These are phyloP conservation scores for Pseudonectria foliicola DNA, from an alignment of 2,329 filamentous ascomycete genomes.

Conservation along the genomic window DNA sequence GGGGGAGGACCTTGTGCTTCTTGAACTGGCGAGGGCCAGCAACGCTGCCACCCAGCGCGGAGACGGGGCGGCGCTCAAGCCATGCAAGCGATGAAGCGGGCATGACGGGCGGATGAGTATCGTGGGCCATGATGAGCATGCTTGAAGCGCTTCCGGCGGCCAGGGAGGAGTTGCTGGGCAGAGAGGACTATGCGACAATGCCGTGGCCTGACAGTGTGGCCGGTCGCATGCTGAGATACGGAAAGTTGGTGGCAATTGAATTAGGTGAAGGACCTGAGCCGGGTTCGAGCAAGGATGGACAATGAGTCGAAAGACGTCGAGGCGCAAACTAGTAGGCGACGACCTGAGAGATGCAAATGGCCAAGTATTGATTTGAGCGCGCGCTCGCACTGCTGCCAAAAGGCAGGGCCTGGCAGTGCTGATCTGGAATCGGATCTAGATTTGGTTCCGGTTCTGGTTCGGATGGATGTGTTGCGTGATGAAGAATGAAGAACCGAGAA, in stretches of 20 bases:
- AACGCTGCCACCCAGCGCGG: conserved; percentile 20
- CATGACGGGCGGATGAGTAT: conserved; percentile 26
- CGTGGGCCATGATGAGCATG: conserved; percentile 23
- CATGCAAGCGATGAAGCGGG: conserved; percentile 23
- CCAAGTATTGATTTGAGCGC: too few species aligned
- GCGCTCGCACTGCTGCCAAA: too few species aligned
- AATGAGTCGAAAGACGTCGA: conserved; percentile 14
- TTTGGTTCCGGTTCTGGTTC: too few species aligned
- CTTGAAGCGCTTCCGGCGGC: conserved; percentile 8
- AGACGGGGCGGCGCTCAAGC: too few species aligned
- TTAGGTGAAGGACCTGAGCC: conserved; percentile 7
- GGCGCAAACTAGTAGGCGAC: conserved; percentile 1
- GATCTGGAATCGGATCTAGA: too few species aligned
- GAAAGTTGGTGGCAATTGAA: conserved; percentile 9
- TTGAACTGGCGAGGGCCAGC: conserved; percentile 35
- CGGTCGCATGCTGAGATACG: conserved; percentile 20
- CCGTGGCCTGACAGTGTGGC: conserved; percentile 6
- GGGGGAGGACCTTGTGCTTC: conserved; percentile 39
- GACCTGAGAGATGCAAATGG: conserved; percentile 2
- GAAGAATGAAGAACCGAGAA: too few species aligned
- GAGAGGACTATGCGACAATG: conserved; percentile 18
- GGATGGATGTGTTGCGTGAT: too few species aligned
- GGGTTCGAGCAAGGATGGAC: conserved; percentile 14
- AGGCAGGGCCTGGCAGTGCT: too few species aligned
- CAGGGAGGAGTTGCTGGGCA: conserved; percentile 3